Base-by-base conservation (phyloP, 2,329 filamentous ascomycete genomes). In the Stemphylium beticola region DNA sequence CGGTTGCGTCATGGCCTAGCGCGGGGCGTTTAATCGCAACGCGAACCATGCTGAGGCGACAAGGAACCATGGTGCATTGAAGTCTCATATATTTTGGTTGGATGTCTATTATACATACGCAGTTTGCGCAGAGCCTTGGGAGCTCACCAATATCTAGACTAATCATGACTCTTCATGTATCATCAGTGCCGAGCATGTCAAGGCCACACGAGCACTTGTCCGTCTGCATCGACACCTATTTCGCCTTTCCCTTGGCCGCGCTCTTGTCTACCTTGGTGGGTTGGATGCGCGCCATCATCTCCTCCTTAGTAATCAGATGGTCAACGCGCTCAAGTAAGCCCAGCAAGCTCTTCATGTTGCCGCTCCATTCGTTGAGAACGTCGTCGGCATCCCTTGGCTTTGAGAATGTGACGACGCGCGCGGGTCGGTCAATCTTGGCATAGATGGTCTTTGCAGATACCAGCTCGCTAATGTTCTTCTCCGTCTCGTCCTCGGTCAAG, bases 251-350 rank as follows among this genome's bases (percentile, higher is more conserved):
- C 61, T 77, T 78, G 26, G 41, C 61, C 1, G 62, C 65, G 50
- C 65, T 69, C 68, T 78, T 77, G 51, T 77, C 76, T n/a, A 73
- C 70, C 61, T 75, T 78, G 24, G 67, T 82, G 5, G 91, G 91
- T 76, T 95, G 89, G 69, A 99, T 98, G 55, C 93, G 85, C 36
- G 95, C 95, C 95, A 99, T 99, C 95, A 99, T 99, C 83, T 99
- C 95, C 79, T 99, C 95, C 83, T 98, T 98, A 50, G 96, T 99
- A 72, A 99, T 99, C 69, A 99, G 83, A 77, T 99, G 95, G 74
- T 99, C 95, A 58, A 99, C 96, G 60, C 92, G 85, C 82, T 96
- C 92, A 72, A 96, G 74, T 50, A 93, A 79, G 10, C 91, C 92
- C 62, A 96, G 79, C 68, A 96, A 78, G 72, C 88, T 93, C 88